phyloP scores from a whole-genome alignment of 345 rosid genomes.

The Eucalyptus cloeziana region DNA sequence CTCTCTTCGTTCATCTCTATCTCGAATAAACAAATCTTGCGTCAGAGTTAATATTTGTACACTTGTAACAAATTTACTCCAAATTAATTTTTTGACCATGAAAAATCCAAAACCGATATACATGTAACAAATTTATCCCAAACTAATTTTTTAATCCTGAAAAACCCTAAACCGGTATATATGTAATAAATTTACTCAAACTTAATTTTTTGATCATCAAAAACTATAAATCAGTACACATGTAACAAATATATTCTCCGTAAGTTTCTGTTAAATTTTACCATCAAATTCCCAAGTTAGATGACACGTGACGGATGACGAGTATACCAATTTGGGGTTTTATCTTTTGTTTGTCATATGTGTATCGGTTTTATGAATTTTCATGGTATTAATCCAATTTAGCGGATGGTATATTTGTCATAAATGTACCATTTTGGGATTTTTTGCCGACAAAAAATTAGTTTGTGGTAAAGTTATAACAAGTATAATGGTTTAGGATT shows the following conservation, averaged over 20 bases:
- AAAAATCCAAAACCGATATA: fast-evolving
- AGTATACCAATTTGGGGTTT: no score
- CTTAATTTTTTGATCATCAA: no score
- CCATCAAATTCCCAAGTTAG: fast-evolving
- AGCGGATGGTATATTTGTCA: fast-evolving
- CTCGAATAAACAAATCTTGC: no score
- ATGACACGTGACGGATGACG: fast-evolving
- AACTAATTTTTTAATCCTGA: no score
- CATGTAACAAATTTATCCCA: fast-evolving
- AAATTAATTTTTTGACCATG: fast-evolving
- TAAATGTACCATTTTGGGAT: no score
- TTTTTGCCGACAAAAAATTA: fast-evolving
- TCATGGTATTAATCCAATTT: no score
- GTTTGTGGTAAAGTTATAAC: fast-evolving
- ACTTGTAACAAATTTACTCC: fast-evolving
- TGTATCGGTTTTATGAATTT: no score
- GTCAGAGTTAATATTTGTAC: neutral
- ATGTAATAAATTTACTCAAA: no score
- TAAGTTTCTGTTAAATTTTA: no score
- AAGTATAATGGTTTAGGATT: fast-evolving
- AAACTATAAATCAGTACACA: fast-evolving
- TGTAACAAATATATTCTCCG: fast-evolving
- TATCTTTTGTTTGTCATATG: no score
- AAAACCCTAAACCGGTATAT: no score
- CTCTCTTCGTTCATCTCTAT: no score